phyloP scores from a whole-genome alignment of 2,329 filamentous ascomycete species.

The Diaporthe caulivora region DNA sequence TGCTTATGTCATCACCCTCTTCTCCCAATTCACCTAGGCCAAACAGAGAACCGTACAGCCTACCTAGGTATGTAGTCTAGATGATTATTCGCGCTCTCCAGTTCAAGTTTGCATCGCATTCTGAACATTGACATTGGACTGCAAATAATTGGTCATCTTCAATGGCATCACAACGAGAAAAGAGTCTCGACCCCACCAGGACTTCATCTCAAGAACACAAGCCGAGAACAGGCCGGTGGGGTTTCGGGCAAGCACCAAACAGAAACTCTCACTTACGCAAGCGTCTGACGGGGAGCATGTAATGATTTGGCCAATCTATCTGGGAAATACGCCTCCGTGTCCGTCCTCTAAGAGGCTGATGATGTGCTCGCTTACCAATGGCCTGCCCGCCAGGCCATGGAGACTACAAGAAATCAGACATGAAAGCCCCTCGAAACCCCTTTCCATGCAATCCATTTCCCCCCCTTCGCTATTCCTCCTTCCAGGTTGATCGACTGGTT shows the following conservation, averaged over 20 bases:
- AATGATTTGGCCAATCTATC: conserved; percentile 39
- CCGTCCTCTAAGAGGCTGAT: conserved; percentile 17
- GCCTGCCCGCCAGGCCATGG: background rate
- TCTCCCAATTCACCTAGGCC: background rate
- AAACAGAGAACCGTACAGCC: background rate
- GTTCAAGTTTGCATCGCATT: background rate
- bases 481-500: background rate
- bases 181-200: background rate
- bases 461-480: conserved; percentile 6
- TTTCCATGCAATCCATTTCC: conserved; percentile 37
- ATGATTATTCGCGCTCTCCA: no score
- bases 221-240: background rate
- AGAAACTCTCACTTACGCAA: background rate
- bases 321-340: conserved; percentile 36
- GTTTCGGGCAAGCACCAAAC: no score
- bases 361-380: conserved; percentile 33
- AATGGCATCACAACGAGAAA: background rate
- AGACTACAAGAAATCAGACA: conserved; percentile 32
- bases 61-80: no score
- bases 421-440: conserved; percentile 19
- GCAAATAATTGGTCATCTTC: no score
- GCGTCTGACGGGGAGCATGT: conserved; percentile 13
- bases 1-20: conserved; percentile 21
- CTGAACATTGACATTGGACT: background rate
- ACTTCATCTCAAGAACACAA: background rate